Conservation (phyloP, 306 rosid genomes). For the Luffa acutangula region DNA sequence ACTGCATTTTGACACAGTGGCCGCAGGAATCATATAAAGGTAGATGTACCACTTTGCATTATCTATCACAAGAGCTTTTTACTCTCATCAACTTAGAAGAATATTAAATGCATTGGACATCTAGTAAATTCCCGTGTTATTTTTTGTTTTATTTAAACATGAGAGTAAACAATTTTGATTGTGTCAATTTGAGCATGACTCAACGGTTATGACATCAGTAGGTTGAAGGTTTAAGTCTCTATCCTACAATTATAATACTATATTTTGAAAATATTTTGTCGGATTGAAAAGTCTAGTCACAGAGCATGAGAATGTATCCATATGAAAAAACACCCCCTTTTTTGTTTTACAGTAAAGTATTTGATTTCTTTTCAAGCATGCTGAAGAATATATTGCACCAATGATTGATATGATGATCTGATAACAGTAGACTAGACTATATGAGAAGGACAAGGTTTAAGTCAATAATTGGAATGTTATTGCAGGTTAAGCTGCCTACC, state of each 20-base stretch:
- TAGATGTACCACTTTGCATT: constrained; percentile 11
- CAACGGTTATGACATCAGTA: not conserved
- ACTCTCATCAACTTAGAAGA: not conserved
- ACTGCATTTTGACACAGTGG: constrained; percentile 12
- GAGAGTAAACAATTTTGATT: not conserved
- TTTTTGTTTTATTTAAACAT: not conserved
- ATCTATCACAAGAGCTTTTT: constrained; percentile 1
- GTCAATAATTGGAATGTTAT: constrained; percentile 17
- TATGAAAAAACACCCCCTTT: not conserved
- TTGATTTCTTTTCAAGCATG: constrained; percentile 3
- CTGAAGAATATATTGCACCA: constrained; percentile 1
- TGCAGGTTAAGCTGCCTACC: constrained; percentile 19
- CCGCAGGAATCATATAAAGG: constrained; percentile 15
- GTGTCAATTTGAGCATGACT: not conserved
- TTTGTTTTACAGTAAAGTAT: not conserved
- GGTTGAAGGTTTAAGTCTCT: not conserved
- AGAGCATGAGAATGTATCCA: not conserved
- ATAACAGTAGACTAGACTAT: not conserved
- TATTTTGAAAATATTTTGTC: not conserved
- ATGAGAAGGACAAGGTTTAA: not conserved
- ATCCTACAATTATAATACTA: not conserved
- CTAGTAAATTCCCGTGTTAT: not conserved
- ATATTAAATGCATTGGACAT: not conserved
- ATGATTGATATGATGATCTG: constrained; percentile 6
- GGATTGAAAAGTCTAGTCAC: not conserved